Base-by-base conservation (phyloP, 352 stramenopile species). In the Globisporangium spinosum region DNA sequence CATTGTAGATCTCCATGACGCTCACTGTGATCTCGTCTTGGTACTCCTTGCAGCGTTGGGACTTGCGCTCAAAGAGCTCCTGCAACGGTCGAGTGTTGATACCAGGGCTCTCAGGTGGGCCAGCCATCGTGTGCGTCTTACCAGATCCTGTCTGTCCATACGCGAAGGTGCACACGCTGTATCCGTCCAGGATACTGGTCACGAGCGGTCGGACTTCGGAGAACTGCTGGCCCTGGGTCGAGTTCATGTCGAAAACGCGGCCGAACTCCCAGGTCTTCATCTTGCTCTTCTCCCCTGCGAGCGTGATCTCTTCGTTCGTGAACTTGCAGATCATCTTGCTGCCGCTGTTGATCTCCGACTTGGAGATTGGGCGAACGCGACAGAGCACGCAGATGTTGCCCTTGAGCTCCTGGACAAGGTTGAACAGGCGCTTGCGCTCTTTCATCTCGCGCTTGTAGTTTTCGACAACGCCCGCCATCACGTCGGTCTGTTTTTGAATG, bases 371-470 rank as follows among this genome's bases (percentile, higher is more conserved):
- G 38, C 97, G 95, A 17, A 99, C 89, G 65, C 97, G 95, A 64
- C 96, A 99, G 55, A 98, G 93, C 13, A 99, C 97, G 61, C 98
- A 95, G 64, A 99, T 99, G 71, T 99, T 99, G 43, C 96, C 96
- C 68, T 98, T 97, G 35, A 99, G 80, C 63, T 97, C 94, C 64
- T 99, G 91, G 43, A 99, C 97, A 32, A 98, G 84, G 63, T 97
- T 97, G 63, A 99, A 97, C 53, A 99, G 75, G 38, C 97, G 89
- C 65, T 95, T 95, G 47, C 88, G 85, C 72, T 95, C 86, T 60
- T 94, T 94, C 64, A 95, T 84, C 66, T 95, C 88, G 35, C 89
- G 85, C 60, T 94, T 91, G 78, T 96, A 96, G 68, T 95, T 96
- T 54, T 96, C 89, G 29, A 96, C 86, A 15, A 96, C 84, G 23